Evolutionary conservation across 164 flowering plant species (phyloP).

Genomic region (Nymphaea thermarum): DNA sequence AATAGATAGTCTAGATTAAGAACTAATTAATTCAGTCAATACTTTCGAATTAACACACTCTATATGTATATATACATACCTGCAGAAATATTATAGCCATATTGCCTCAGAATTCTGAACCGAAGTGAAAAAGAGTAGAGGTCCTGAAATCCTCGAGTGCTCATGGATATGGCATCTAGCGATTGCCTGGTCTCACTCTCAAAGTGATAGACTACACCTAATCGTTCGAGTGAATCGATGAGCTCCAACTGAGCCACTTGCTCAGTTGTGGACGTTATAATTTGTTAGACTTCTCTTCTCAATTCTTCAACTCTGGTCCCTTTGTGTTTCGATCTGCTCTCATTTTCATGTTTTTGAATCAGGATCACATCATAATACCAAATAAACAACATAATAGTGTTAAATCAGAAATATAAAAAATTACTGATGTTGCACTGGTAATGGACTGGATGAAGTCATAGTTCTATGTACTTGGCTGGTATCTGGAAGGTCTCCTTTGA

Average conservation of each 20-base stretch:
- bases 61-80: neutral
- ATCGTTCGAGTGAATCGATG: neutral
- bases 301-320: no score
- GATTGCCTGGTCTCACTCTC: neutral
- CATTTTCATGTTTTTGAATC: no score
- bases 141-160: neutral
- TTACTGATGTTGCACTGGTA: no score
- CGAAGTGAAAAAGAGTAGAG: neutral
- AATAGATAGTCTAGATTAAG: neutral
- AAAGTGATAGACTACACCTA: neutral
- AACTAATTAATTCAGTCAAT: neutral
- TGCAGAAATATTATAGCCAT: neutral
- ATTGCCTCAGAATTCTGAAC: neutral
- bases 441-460: no score
- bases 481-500: no score
- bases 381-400: no score
- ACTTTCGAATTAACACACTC: no score
- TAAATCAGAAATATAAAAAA: no score
- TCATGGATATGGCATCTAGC: neutral
- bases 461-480: no score
- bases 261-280: neutral
- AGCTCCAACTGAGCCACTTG: neutral
- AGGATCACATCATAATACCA: no score
- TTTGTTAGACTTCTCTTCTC: no score
- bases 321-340: no score